These are phyloP conservation scores for Mucor lusitanicus DNA, from an alignment of 371 early-diverging fungal genomes.

Conservation along the genomic window DNA sequence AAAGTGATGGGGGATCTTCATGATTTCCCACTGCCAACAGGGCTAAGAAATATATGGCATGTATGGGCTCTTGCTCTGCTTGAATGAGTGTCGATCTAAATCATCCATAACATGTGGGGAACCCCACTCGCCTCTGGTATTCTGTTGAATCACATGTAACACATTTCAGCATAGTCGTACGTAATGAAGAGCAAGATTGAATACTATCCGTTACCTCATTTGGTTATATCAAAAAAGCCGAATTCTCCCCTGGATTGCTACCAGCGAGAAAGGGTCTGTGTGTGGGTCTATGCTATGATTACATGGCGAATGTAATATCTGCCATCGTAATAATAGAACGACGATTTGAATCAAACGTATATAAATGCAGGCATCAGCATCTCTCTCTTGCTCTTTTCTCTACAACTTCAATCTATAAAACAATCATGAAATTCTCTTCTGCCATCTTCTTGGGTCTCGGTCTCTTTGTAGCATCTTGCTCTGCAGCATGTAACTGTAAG, in stretches of 20 bases:
- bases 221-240: not conserved
- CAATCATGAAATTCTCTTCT: slow-evolving; percentile 18
- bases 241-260: not conserved
- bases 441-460: slow-evolving; percentile 10
- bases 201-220: slow-evolving; percentile 1
- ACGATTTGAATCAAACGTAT: not conserved
- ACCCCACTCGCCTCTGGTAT: not conserved
- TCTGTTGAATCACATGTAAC: slow-evolving; percentile 5
- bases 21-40: not conserved
- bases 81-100: not conserved
- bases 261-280: not conserved
- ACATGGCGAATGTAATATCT: not conserved
- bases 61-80: not conserved
- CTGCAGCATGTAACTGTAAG: slow-evolving; percentile 27
- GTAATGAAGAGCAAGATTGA: not conserved
- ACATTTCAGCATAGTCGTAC: not conserved
- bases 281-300: not conserved
- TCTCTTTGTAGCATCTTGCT: slow-evolving; percentile 19
- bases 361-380: not conserved
- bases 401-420: not conserved
- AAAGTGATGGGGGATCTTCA: not conserved
- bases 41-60: not conserved
- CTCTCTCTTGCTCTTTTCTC: not conserved
- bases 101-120: not conserved
- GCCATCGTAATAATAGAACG: not conserved